phyloP scores from a whole-genome alignment of 169 alveolate genomes.

The Plasmodium adleri region DNA sequence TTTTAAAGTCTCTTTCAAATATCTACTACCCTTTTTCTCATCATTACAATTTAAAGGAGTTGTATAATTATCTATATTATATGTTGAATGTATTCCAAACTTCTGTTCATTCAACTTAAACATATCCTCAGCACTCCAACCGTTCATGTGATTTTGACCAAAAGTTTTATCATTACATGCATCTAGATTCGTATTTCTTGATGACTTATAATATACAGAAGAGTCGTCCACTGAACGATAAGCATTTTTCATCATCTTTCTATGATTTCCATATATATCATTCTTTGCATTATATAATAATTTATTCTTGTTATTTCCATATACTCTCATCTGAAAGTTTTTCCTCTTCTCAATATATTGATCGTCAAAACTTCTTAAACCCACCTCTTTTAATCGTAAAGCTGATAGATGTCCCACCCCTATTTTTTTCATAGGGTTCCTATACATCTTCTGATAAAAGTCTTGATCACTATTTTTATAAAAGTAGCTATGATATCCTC shows the following conservation, averaged over 20 bases:
- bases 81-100: constrained; percentile 91
- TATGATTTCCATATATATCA: constrained; percentile 32
- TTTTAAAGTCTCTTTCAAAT: no score
- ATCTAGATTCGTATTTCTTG: constrained; percentile 31
- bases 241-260: constrained; percentile 6
- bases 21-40: background rate
- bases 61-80: constrained; percentile 80
- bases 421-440: constrained; percentile 36
- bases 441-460: constrained; percentile 8
- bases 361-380: constrained; percentile 79
- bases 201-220: constrained; percentile 30
- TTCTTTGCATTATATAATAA: constrained; percentile 6
- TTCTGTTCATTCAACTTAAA: constrained; percentile 89
- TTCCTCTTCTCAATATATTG: constrained; percentile 76
- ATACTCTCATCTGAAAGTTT: constrained; percentile 45
- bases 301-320: constrained; percentile 34
- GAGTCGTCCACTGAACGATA: constrained; percentile 35
- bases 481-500: background rate
- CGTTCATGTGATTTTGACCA: constrained; percentile 83
- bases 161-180: constrained; percentile 81
- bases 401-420: constrained; percentile 71
- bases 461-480: constrained; percentile 15
- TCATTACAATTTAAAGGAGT: constrained; percentile 79
- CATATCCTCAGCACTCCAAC: constrained; percentile 93
- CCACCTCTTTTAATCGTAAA: constrained; percentile 75